Evolutionary conservation across 257 asterid species (phyloP).

Genomic region (Echium plantagineum): DNA sequence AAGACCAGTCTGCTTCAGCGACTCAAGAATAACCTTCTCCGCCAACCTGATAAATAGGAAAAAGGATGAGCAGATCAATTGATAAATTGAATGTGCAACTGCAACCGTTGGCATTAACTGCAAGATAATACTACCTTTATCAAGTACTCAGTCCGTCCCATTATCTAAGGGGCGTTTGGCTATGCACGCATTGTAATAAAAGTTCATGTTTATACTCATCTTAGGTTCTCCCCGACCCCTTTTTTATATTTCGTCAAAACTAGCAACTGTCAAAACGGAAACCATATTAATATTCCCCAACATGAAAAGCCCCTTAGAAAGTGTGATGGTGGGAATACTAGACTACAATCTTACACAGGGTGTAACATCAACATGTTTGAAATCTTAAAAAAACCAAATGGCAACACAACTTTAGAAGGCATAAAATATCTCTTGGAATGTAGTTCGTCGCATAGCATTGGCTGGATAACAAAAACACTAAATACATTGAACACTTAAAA

Average conservation of each 20-base stretch:
- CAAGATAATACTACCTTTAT: background rate
- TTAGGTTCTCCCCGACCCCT: too few relatives aligned
- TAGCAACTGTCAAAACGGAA: too few relatives aligned
- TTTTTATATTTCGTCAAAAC: too few relatives aligned
- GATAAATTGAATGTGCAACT: background rate
- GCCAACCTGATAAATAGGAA: slow-evolving; percentile 51
- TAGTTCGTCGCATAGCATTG: background rate
- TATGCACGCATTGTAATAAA: background rate
- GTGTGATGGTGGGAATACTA: background rate
- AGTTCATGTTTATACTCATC: background rate
- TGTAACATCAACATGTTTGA: background rate
- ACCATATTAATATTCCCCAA: background rate
- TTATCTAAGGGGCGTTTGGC: background rate
- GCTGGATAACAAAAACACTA: background rate
- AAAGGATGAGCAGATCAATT: slow-evolving; percentile 7
- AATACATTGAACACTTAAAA: slow-evolving; percentile 4
- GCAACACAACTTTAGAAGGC: background rate
- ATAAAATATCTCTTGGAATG: background rate
- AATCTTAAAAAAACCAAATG: background rate
- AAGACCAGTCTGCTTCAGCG: slow-evolving; percentile 59
- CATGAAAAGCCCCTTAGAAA: background rate
- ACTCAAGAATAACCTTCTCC: slow-evolving; percentile 53
- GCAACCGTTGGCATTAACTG: background rate
- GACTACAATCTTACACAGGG: background rate
- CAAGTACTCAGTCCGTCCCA: background rate